Base-by-base conservation (phyloP, 164 flowering plant genomes). In the Umbilicus rupestris region DNA sequence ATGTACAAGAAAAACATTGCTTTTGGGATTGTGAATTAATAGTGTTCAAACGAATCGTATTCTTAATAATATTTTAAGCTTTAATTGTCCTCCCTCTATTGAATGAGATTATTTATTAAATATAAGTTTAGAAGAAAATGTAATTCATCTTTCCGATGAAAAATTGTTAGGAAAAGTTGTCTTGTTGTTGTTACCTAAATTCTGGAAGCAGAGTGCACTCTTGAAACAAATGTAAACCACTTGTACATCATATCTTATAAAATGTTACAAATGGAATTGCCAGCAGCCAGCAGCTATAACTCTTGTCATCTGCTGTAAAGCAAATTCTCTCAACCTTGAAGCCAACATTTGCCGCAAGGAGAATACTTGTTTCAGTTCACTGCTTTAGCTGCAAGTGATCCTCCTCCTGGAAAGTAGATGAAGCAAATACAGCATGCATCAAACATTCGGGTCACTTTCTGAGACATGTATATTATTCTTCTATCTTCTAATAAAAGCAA, bases 151-250 rank as follows among this genome's bases (percentile, higher is more conserved):
- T n/a, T n/a, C n/a, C n/a, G n/a, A 2, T 20, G 57, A 9, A 1
- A 22, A 50, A 20, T 16, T 47, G 52, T 44, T 44, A 44, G 47
- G 47, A 44, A n/a, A n/a, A n/a, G n/a, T n/a, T n/a, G n/a, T n/a
- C n/a, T n/a, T n/a, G n/a, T 49, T 49, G 55, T 7, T 49, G 24
- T 49, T 49, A 49, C 55, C 55, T 49, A 49, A n/a, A 19, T 49
- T 49, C 26, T 49, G 55, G n/a, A 49, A 20, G 26, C 7, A 5
- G n/a, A 5, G 7, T 49, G 19, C 16, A 1, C n/a, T 45, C 4
- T 5, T n/a, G 4, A 0, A n/a, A n/a, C n/a, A n/a, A n/a, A n/a
- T n/a, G n/a, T n/a, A n/a, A n/a, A n/a, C n/a, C n/a, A n/a, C n/a
- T n/a, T n/a, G n/a, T n/a, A n/a, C n/a, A n/a, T n/a, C n/a, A n/a